A percentile compares a stretch with the other conserved stretches of the same genome.
phyloP scores from a whole-genome alignment of 345 rosid species.

The Bretschneidera sinensis region DNA sequence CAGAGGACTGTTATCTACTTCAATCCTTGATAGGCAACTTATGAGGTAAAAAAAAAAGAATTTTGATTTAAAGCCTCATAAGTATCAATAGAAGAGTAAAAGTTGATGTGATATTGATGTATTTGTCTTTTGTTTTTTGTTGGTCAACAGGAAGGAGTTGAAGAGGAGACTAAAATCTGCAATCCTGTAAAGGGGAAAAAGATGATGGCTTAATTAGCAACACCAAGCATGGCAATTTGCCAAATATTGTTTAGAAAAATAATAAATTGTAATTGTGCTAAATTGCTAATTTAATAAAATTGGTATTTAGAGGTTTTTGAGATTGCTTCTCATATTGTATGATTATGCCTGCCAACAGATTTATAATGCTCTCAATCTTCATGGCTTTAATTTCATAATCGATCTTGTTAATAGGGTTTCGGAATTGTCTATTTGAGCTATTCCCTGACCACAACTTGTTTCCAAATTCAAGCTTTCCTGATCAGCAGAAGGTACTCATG shows the following conservation, averaged over 20 bases:
- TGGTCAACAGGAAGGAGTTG: conserved; percentile 60
- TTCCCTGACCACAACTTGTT: too few species aligned
- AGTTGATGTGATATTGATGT: not conserved
- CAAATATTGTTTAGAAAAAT: not conserved
- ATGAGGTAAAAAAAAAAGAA: conserved; percentile 38
- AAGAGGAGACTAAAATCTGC: conserved; percentile 49
- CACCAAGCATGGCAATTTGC: not conserved
- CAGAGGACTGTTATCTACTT: conserved; percentile 63
- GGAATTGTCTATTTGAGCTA: too few species aligned
- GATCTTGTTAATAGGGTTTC: too few species aligned
- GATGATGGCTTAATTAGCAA: not conserved
- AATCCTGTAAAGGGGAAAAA: conserved; percentile 20
- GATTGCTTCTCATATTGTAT: too few species aligned
- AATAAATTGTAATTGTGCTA: too few species aligned
- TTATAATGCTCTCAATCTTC: too few species aligned
- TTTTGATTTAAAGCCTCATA: not conserved
- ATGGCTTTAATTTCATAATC: too few species aligned
- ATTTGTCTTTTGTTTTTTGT: conserved; percentile 1
- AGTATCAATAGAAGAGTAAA: not conserved
- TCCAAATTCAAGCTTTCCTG: too few species aligned
- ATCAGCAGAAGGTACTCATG: too few species aligned
- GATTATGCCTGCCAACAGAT: too few species aligned
- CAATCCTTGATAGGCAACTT: conserved; percentile 62
- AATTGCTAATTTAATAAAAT: too few species aligned
- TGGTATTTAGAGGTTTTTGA: too few species aligned